Evolutionary conservation across 2,329 filamentous ascomycete species (phyloP).

Genomic region (Tetracladium maxilliforme): DNA sequence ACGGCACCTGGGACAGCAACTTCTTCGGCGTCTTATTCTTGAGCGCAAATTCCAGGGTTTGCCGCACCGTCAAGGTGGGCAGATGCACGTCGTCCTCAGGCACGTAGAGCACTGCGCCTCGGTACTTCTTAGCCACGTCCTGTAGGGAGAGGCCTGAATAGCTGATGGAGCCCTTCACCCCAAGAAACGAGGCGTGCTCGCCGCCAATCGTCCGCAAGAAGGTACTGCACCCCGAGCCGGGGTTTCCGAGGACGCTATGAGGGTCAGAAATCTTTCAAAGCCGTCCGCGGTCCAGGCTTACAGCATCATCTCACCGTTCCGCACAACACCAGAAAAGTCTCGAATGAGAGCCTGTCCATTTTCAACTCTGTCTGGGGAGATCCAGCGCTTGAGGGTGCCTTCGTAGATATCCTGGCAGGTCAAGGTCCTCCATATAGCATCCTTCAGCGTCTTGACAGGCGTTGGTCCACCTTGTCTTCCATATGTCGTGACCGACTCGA

Average conservation of each 20-base stretch:
- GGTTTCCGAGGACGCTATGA: slow-evolving; percentile 48
- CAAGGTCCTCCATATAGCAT: slow-evolving; percentile 1
- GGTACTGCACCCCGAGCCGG: slow-evolving; percentile 52
- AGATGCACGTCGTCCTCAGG: slow-evolving; percentile 50
- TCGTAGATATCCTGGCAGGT: slow-evolving; percentile 2
- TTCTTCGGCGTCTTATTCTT: too few relatives aligned
- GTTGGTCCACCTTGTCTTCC: slow-evolving; percentile 1
- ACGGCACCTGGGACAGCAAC: too few relatives aligned
- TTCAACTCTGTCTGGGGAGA: slow-evolving; percentile 1
- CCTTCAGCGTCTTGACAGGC: slow-evolving; percentile 1
- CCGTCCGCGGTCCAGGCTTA: too few relatives aligned
- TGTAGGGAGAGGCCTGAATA: slow-evolving; percentile 27
- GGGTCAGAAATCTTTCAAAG: too few relatives aligned
- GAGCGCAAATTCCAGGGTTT: slow-evolving; percentile 41
- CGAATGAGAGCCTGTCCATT: slow-evolving; percentile 1
- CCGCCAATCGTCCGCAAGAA: slow-evolving; percentile 53
- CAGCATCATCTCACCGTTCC: slow-evolving; percentile 2
- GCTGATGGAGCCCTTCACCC: slow-evolving; percentile 37
- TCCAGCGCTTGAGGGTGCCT: slow-evolving; percentile 1
- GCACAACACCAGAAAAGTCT: slow-evolving; percentile 2
- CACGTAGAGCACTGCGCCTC: slow-evolving; percentile 42
- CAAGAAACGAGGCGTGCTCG: slow-evolving; percentile 37
- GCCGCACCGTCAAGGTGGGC: slow-evolving; percentile 37
- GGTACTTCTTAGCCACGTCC: slow-evolving; percentile 32
- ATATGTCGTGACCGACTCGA: slow-evolving; percentile 1